Conservation (phyloP, 139 green algal genomes). For the Microglena sp. region DNA sequence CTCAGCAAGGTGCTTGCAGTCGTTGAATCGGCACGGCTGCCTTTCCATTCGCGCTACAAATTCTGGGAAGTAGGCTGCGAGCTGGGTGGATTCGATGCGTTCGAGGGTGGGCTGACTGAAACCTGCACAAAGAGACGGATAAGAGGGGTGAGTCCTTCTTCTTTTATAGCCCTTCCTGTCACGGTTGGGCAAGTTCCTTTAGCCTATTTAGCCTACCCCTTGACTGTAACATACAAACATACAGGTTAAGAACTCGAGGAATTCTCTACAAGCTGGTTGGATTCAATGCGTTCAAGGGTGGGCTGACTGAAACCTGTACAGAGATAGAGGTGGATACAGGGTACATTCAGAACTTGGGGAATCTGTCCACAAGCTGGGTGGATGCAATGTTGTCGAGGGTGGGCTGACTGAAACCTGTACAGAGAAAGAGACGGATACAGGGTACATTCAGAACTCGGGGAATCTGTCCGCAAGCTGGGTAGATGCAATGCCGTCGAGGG, state of each 20-base stretch:
- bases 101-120: conserved; percentile 7
- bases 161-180: background rate
- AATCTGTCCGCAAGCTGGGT: conserved; percentile 20
- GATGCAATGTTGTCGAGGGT: conserved; percentile 1
- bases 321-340: too few relatives aligned
- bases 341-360: background rate
- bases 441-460: background rate
- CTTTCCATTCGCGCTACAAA: conserved; percentile 17
- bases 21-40: conserved; percentile 59
- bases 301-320: conserved; percentile 7
- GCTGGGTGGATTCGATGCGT: conserved; percentile 10
- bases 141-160: background rate
- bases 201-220: too few relatives aligned
- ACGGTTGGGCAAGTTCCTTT: too few relatives aligned
- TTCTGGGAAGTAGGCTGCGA: conserved; percentile 55
- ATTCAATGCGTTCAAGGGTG: conserved; percentile 1
- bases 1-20: conserved; percentile 84
- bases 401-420: conserved; percentile 6
- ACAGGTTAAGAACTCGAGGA: background rate
- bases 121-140: background rate
- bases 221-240: too few relatives aligned
- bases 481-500: background rate
- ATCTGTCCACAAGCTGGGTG: conserved; percentile 20
- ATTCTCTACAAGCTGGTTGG: conserved; percentile 20
- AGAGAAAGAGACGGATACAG: too few relatives aligned